These are phyloP conservation scores for Lepiota brunneoincarnata DNA, from an alignment of 768 basidiomycete genomes.

Conservation along the genomic window DNA sequence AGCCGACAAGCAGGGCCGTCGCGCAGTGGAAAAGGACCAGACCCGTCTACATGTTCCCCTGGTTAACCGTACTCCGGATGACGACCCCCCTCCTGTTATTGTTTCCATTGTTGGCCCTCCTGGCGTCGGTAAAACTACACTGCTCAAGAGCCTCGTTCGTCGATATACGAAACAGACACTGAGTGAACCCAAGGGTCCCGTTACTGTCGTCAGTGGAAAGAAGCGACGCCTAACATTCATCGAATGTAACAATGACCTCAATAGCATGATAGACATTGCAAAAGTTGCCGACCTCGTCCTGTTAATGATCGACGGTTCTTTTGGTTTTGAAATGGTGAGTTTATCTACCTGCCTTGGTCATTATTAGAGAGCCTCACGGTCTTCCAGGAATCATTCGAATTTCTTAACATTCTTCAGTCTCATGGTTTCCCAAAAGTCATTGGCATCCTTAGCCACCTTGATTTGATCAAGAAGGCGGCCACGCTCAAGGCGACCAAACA, in stretches of 20 bases:
- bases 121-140: constrained; percentile 94
- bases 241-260: constrained; percentile 96
- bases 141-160: constrained; percentile 87
- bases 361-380: neutral
- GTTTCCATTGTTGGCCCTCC: constrained; percentile 95
- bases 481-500: constrained; percentile 91
- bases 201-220: constrained; percentile 94
- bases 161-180: constrained; percentile 94
- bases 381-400: constrained; percentile 94
- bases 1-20: constrained; percentile 85
- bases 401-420: constrained; percentile 93
- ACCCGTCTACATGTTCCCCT: constrained; percentile 94
- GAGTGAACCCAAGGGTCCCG: constrained; percentile 85
- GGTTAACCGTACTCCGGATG: constrained; percentile 90
- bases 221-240: constrained; percentile 91
- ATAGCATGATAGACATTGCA: constrained; percentile 97
- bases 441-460: constrained; percentile 92
- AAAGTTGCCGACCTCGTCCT: constrained; percentile 96
- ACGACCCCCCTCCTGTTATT: constrained; percentile 89
- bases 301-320: constrained; percentile 96
- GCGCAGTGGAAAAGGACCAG: constrained; percentile 92
- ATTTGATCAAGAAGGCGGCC: constrained; percentile 90
- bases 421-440: constrained; percentile 99
- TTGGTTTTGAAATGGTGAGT: constrained; percentile 97
- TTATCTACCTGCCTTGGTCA: neutral